Evolutionary conservation across 83 land plant genomes (phyloP), one percentile per base, ranked within the genome.

Genomic region (Isoetes engelmannii): DNA sequence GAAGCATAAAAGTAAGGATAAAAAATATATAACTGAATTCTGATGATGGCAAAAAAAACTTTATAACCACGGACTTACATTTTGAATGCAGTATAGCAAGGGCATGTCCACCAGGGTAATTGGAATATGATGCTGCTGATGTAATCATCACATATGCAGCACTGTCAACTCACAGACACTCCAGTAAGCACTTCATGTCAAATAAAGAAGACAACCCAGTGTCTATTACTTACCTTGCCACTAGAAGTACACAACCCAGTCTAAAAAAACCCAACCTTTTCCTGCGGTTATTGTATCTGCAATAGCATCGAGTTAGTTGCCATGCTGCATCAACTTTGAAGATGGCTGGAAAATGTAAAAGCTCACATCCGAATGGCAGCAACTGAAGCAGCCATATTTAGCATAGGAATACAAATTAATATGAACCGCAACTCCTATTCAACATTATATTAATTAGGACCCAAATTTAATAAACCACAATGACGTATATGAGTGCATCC

Each of bases 351-450:
- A 57, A 42, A 69, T 68, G 8, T 45, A 21, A 44, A 42, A 55
- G 21, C 81, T 75, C 75, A 91, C 96, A 91, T 75, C 75, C 96
- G 84, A 48, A 67, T 73, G 47, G 86, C 83, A 44, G 96, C 83
- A 64, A 85, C 56, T 53, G 96, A 89, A 46, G 96, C 89, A 44
- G 92, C 79, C 61, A 91, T 47, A 59, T 91, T 91, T 62, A 91
- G 82, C 58, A 91, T 75, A 6, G 96, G 96, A 59, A 91, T 67
- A 20, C 87, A 83, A 79, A 83, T 69, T 28, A 91, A 80, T 55
- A 91, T 91, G 60, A 91, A 91, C 41, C 96, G 89, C 42, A 91
- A 89, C 77, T 91, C 96, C 96, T 91, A 84, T 12, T 41, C 10
- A 47, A 59, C 62, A 4, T 20, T 1, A 59, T 7, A 49, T 18